These are phyloP conservation scores for Neospermospora avenae DNA, from an alignment of 2,329 filamentous ascomycete genomes.

Conservation along the genomic window DNA sequence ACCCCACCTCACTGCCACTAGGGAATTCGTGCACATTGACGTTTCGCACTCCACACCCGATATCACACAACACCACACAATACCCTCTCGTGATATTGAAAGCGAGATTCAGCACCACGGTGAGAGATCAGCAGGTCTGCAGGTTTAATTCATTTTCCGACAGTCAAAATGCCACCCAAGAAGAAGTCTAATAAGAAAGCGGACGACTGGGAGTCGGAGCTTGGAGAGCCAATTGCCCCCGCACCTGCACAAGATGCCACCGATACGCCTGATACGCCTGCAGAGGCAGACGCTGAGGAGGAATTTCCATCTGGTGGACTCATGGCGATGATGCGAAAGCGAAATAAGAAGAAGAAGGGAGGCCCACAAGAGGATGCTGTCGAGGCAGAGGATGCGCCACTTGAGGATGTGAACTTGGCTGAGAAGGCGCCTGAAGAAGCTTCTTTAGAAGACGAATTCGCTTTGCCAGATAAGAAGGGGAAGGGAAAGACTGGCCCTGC, in stretches of 20 bases:
- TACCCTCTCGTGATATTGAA: not conserved
- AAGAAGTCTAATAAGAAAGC: constrained; percentile 88
- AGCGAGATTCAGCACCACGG: not conserved
- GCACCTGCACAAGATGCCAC: constrained; percentile 52
- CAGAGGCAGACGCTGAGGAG: constrained; percentile 48
- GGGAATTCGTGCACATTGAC: not conserved
- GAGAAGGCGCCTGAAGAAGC: constrained; percentile 78
- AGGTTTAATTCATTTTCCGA: too few relatives aligned
- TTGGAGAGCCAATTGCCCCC: constrained; percentile 66
- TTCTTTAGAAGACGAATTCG: constrained; percentile 81
- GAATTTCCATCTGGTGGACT: constrained; percentile 57
- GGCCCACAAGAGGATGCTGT: constrained; percentile 70
- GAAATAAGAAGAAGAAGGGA: constrained; percentile 68
- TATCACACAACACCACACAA: too few relatives aligned
- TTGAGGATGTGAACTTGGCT: constrained; percentile 44
- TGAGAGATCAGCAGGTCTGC: not conserved
- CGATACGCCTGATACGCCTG: constrained; percentile 38
- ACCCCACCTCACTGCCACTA: not conserved
- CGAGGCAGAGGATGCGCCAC: constrained; percentile 60
- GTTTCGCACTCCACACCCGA: too few relatives aligned
- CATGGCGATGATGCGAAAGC: constrained; percentile 78
- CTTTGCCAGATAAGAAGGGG: constrained; percentile 69
- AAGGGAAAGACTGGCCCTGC: constrained; percentile 58
- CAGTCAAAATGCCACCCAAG: constrained; percentile 74
- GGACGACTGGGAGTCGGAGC: constrained; percentile 92